Evolutionary conservation across 2,329 filamentous ascomycete species (phyloP).

Genomic region (Apiospora pterosperma): DNA sequence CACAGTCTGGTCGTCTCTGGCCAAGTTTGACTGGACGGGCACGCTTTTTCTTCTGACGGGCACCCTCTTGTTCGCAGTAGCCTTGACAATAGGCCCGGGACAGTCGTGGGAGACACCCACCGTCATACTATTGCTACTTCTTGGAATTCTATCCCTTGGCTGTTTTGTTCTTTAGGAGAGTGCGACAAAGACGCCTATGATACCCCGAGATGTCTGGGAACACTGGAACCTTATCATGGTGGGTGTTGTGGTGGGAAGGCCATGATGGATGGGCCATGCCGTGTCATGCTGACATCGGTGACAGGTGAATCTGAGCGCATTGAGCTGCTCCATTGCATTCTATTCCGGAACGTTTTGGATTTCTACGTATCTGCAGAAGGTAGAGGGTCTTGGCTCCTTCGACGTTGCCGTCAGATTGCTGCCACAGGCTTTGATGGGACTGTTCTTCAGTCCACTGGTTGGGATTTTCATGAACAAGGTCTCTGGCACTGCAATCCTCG

Average conservation of each 20-base stretch:
- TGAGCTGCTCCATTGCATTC: constrained; percentile 28
- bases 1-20: constrained; percentile 11
- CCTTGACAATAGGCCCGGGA: constrained; percentile 28
- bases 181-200: constrained; percentile 26
- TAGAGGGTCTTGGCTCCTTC: constrained; percentile 25
- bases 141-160: constrained; percentile 25
- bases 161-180: constrained; percentile 30
- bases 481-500: constrained; percentile 22
- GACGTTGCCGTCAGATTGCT: constrained; percentile 27
- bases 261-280: neutral
- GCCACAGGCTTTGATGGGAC: constrained; percentile 29
- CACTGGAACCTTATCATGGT: constrained; percentile 26
- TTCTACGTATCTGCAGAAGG: constrained; percentile 30
- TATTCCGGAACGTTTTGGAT: constrained; percentile 31
- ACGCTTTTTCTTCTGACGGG: constrained; percentile 24
- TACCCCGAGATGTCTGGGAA: constrained; percentile 27
- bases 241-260: neutral
- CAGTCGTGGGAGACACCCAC: constrained; percentile 30
- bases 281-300: neutral
- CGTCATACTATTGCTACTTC: constrained; percentile 26
- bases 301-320: constrained; percentile 24
- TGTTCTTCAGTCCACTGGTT: constrained; percentile 29
- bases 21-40: constrained; percentile 28
- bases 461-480: constrained; percentile 27
- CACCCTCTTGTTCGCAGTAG: constrained; percentile 26